phyloP scores from a whole-genome alignment of 352 stramenopile species.

The Halophytophthora polymorphica region DNA sequence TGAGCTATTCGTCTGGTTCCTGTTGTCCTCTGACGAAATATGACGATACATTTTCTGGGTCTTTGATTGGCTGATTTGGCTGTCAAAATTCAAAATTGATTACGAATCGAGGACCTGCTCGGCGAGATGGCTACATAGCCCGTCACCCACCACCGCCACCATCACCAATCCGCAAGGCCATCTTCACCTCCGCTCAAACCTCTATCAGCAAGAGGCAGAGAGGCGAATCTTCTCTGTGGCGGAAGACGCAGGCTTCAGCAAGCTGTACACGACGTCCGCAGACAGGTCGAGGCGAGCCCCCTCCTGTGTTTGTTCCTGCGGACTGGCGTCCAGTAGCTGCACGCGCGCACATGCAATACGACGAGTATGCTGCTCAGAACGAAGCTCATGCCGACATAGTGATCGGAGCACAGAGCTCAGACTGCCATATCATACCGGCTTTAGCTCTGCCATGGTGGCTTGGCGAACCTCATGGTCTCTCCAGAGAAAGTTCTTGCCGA shows the following conservation, averaged over 20 bases:
- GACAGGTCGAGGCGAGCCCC: constrained; percentile 31
- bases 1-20: neutral
- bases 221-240: constrained; percentile 46
- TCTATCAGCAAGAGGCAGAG: constrained; percentile 1
- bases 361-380: no score
- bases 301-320: constrained; percentile 7
- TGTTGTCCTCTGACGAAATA: constrained; percentile 7
- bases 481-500: constrained; percentile 48
- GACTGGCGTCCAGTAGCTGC: constrained; percentile 7
- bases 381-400: neutral
- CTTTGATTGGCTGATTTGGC: constrained; percentile 18
- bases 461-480: constrained; percentile 48
- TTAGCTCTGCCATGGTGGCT: constrained; percentile 30
- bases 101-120: no score
- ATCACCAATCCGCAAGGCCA: no score
- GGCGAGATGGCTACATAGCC: neutral
- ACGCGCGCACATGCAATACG: neutral
- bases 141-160: no score
- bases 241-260: constrained; percentile 21
- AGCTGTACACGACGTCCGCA: constrained; percentile 40
- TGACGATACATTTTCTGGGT: constrained; percentile 4
- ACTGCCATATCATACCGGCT: constrained; percentile 22
- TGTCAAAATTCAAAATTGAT: neutral
- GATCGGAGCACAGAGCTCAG: neutral
- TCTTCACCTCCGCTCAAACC: neutral